Conservation (phyloP, 306 rosid genomes). For the Sechiopsis laciniata region DNA sequence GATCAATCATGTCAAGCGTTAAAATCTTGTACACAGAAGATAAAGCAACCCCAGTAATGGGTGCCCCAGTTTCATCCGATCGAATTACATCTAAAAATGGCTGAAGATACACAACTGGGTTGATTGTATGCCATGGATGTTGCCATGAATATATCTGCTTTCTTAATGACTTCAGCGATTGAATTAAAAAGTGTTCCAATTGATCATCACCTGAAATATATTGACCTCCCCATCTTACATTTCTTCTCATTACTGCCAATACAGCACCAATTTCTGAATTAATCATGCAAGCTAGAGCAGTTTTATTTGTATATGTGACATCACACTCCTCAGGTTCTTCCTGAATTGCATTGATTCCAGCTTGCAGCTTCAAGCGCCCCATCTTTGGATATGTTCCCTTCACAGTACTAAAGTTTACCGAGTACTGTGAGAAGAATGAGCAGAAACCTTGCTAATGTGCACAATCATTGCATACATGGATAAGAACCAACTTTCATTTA, state of each 20-base stretch:
- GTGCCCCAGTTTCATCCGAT: slow-evolving; percentile 93
- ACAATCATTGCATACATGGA: slow-evolving; percentile 4
- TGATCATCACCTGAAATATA: slow-evolving; percentile 94
- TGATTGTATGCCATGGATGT: slow-evolving; percentile 83
- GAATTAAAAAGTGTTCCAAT: slow-evolving; percentile 83
- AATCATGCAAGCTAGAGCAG: slow-evolving; percentile 77
- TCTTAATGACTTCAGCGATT: slow-evolving; percentile 76
- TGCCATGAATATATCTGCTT: slow-evolving; percentile 84
- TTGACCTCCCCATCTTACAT: slow-evolving; percentile 90
- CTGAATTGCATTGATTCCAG: slow-evolving; percentile 51
- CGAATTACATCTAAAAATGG: slow-evolving; percentile 95
- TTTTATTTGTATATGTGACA: slow-evolving; percentile 44
- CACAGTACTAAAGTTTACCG: slow-evolving; percentile 12
- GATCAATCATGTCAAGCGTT: slow-evolving; percentile 84
- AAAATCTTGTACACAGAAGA: slow-evolving; percentile 89
- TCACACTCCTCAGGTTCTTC: slow-evolving; percentile 88
- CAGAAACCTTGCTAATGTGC: slow-evolving; percentile 5
- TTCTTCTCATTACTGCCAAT: slow-evolving; percentile 93
- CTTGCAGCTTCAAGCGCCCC: slow-evolving; percentile 23
- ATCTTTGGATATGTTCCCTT: slow-evolving; percentile 3
- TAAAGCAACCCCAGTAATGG: slow-evolving; percentile 87
- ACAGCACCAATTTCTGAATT: slow-evolving; percentile 94
- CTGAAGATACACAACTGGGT: slow-evolving; percentile 75
- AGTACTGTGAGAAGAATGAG: slow-evolving; percentile 13
- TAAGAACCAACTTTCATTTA: not conserved